These are phyloP conservation scores for Paspalum notatum DNA, from an alignment of 176 grass and related monocot genomes.

Conservation along the genomic window DNA sequence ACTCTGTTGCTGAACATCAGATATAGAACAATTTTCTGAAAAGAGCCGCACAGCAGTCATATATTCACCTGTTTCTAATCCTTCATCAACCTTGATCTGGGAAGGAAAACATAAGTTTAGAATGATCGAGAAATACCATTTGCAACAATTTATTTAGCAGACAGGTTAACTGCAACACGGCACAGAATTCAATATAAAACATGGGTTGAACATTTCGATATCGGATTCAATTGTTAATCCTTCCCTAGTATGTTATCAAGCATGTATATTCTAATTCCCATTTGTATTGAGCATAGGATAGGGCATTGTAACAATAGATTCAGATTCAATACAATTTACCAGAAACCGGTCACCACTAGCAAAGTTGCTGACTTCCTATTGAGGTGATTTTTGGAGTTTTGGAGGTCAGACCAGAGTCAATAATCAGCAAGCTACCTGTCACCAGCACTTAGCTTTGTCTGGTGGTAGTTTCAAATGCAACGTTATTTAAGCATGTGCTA, in stretches of 20 bases:
- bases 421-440: not conserved
- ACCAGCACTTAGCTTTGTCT: not conserved
- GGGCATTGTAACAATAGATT: not conserved
- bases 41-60: constrained; percentile 68
- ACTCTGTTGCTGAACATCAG: constrained; percentile 75
- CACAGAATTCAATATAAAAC: constrained; percentile 15
- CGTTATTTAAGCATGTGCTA: not conserved
- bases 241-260: not conserved
- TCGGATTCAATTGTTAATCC: not conserved
- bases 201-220: not conserved
- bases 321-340: not conserved
- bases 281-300: not conserved
- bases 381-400: not conserved
- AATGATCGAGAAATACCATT: not conserved
- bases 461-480: not conserved
- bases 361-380: not conserved
- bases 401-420: not conserved
- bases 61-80: constrained; percentile 67
- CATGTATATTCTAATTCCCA: not conserved
- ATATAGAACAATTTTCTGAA: constrained; percentile 45
- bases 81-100: constrained; percentile 63
- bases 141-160: constrained; percentile 32
- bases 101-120: constrained; percentile 36
- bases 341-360: not conserved
- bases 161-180: not conserved